phyloP scores from a whole-genome alignment of 805 yeast species.

The Ogataea allantospora region DNA sequence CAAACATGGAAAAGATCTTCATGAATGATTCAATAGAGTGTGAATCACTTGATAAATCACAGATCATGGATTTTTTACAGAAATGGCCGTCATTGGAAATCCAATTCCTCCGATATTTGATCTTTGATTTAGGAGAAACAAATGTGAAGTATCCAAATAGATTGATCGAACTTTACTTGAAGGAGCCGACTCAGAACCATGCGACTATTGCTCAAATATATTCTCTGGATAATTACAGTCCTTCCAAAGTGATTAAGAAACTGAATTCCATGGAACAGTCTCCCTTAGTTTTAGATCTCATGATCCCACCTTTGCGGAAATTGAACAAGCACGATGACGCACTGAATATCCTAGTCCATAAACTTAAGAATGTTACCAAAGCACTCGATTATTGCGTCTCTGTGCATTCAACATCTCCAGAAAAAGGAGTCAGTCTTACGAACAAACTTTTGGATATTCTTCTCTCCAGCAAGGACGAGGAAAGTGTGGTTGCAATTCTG shows the following conservation, averaged over 20 bases:
- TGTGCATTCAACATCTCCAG: conserved; percentile 38
- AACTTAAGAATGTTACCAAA: conserved; percentile 51
- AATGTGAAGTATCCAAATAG: conserved; percentile 41
- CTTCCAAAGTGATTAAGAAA: conserved; percentile 32
- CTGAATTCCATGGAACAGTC: conserved; percentile 19
- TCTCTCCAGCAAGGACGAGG: conserved; percentile 19
- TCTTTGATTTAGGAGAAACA: conserved; percentile 39
- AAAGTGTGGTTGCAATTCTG: conserved; percentile 31
- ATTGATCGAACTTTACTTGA: conserved; percentile 46
- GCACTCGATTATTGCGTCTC: conserved; percentile 62
- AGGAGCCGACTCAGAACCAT: conserved; percentile 22
- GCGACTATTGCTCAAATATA: conserved; percentile 38
- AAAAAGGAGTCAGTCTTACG: conserved; percentile 44
- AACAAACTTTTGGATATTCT: conserved; percentile 47
- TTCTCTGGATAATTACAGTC: conserved; percentile 36
- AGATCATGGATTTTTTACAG: conserved; percentile 54
- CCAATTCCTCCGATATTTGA: conserved; percentile 52
- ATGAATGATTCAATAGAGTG: conserved; percentile 63
- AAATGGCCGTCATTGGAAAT: conserved; percentile 31
- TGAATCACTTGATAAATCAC: conserved; percentile 51
- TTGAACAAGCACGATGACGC: conserved; percentile 63
- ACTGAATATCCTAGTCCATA: conserved; percentile 57
- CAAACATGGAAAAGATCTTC: conserved; percentile 51
- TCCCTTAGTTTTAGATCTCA: conserved; percentile 37
- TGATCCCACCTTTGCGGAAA: conserved; percentile 56